Conservation (phyloP, 352 stramenopile genomes). For the Phytophthora megakarya region DNA sequence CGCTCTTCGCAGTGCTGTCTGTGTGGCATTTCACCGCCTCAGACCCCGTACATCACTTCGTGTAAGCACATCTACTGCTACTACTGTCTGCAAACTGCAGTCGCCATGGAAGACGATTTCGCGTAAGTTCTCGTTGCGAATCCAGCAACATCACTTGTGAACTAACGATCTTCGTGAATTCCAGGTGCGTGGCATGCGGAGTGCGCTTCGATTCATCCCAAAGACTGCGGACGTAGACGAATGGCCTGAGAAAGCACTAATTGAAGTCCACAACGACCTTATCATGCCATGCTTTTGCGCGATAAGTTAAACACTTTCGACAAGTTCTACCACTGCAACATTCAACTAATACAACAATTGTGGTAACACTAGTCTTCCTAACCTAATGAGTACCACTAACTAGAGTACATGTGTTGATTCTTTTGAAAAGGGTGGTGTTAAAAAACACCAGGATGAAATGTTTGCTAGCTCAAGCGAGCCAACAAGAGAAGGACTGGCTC, state of each 20-base stretch:
- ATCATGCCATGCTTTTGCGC: no score
- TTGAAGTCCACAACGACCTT: no score
- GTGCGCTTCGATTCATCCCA: constrained; percentile 72
- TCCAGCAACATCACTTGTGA: background rate
- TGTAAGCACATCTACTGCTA: constrained; percentile 90
- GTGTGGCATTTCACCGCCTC: constrained; percentile 55
- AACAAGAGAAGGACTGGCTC: constrained; percentile 4
- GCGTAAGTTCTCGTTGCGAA: constrained; percentile 41
- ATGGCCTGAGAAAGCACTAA: no score
- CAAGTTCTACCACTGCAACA: no score
- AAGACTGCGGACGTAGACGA: constrained; percentile 49
- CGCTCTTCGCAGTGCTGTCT: constrained; percentile 58
- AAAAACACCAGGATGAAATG: constrained; percentile 73
- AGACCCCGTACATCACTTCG: constrained; percentile 89
- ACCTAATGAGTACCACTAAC: background rate
- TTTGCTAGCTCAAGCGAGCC: constrained; percentile 19
- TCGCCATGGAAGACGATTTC: constrained; percentile 73
- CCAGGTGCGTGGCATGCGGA: constrained; percentile 66
- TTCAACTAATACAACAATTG: no score
- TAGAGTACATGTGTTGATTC: constrained; percentile 25
- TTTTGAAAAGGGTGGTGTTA: constrained; percentile 72
- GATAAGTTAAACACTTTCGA: no score
- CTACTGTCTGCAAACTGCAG: constrained; percentile 82
- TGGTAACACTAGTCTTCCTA: no score
- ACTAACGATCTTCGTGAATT: background rate